Evolutionary conservation across 1,284 basidiomycete genomes (phyloP).

Genomic region (Leccinum pachyderme): DNA sequence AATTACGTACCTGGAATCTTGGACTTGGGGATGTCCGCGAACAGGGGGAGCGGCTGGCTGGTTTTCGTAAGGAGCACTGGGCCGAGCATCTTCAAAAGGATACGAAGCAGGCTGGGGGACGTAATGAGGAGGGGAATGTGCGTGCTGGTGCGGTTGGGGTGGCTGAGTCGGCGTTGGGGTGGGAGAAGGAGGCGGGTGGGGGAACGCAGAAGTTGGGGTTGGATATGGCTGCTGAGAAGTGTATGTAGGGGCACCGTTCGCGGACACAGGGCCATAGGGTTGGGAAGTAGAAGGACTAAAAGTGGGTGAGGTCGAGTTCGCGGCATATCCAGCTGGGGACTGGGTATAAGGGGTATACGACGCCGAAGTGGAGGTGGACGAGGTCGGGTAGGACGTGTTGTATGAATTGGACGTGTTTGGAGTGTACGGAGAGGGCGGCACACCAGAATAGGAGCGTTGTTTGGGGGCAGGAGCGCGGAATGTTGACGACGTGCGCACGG

Average conservation of each 20-base stretch:
- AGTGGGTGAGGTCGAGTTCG: conserved; percentile 25
- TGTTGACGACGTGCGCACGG: conserved; percentile 12
- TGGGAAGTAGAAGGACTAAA: conserved; percentile 25
- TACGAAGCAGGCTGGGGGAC: conserved; percentile 24
- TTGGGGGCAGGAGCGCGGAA: conserved; percentile 22
- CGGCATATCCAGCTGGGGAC: conserved; percentile 18
- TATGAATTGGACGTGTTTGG: conserved; percentile 22
- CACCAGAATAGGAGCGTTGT: conserved; percentile 18
- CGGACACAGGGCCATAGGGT: conserved; percentile 16
- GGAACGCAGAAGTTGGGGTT: conserved; percentile 30
- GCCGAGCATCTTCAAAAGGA: conserved; percentile 22
- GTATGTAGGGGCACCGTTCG: conserved; percentile 18
- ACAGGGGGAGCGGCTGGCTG: conserved; percentile 12
- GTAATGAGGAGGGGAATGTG: conserved; percentile 25
- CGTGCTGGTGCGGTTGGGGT: conserved; percentile 16
- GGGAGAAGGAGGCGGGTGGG: conserved; percentile 29
- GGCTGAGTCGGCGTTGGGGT: conserved; percentile 31
- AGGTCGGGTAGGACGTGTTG: conserved; percentile 10
- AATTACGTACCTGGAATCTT: conserved; percentile 28
- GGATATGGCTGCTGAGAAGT: conserved; percentile 23
- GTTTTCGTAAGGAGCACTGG: conserved; percentile 20
- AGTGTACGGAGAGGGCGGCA: conserved; percentile 22
- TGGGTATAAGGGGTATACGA: conserved; percentile 25
- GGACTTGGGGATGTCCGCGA: conserved; percentile 22
- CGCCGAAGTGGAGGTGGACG: conserved; percentile 19